A percentile compares a stretch with the other conserved stretches of the same genome.
These are phyloP conservation scores for Conringia planisiliqua DNA, from an alignment of 345 rosid genomes.

Conservation along the genomic window DNA sequence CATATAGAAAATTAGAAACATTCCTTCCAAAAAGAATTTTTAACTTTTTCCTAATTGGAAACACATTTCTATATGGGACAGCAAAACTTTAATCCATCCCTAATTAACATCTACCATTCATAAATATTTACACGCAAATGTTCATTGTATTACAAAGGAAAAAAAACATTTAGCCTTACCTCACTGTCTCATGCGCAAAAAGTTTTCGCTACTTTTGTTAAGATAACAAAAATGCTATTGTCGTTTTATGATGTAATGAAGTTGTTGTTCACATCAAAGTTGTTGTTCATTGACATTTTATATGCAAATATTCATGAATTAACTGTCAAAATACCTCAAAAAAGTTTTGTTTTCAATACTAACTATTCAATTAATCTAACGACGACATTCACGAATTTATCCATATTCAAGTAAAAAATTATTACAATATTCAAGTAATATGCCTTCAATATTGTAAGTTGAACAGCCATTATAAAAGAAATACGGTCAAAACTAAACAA, in stretches of 20 bases:
- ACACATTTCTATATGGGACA: background rate
- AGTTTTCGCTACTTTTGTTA: conserved; percentile 9
- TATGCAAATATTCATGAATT: background rate
- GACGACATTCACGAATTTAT: background rate
- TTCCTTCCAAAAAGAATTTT: background rate
- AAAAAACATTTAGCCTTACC: background rate
- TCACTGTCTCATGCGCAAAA: conserved; percentile 24
- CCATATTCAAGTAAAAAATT: background rate
- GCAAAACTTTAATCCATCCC: background rate
- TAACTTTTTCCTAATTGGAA: background rate
- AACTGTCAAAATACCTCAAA: background rate
- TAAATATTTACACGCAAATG: background rate
- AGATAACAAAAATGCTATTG: background rate
- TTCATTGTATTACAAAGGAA: background rate
- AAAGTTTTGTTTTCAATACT: background rate
- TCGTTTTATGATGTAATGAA: conserved; percentile 13
- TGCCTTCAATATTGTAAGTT: too few species aligned
- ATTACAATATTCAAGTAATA: conserved; percentile 6
- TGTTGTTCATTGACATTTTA: background rate
- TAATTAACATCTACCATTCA: background rate
- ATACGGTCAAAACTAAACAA: conserved; percentile 12
- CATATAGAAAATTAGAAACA: background rate
- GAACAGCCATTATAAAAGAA: background rate
- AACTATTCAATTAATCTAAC: background rate
- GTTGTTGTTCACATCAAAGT: conserved; percentile 3